Base-by-base conservation (phyloP, 345 rosid genomes). In the Corchorus olitorius region DNA sequence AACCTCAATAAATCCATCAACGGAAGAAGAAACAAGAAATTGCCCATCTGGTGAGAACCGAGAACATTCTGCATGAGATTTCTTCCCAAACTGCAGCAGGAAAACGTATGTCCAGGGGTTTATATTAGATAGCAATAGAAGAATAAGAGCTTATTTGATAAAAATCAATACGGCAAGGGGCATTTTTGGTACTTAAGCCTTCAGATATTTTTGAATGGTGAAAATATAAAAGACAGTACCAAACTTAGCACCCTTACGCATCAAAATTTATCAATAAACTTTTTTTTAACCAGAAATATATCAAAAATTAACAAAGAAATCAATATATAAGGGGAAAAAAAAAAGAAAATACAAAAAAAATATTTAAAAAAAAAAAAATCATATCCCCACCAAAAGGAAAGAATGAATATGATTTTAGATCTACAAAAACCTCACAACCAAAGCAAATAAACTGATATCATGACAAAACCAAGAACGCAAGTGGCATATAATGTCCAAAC, bases 1-100 rank as follows among this genome's bases (percentile, higher is more conserved):
- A 81, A 93, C 98, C 97, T 96, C 97, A 80, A 96, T 88, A 86
- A 94, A 93, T 58, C 99, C 99, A 86, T 96, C 99, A 74, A 96
- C 94, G 64, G 99, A 96, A 67, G 88, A 90, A 76, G 98, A 93
- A 74, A 90, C 97, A 74, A 96, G 98, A 82, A 92, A 96, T 79
- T 96, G 99, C 66, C 99, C 99, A 81, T 96, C 99, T 67, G 97
- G 97, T 63, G 99, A 96, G 82, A 96, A 93, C 75, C 90, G 83
- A 75, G 97, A 94, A 72, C 92, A 91, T 87, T 96, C 99, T n/a
- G 97, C 97, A 79, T 94, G 97, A 80, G 93, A 93, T 85, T 94
- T 96, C 65, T 92, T 84, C 73, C 97, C 99, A 87, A 96, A 96
- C 97, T 96, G 89, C 84, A 89, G 46, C 72, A 76, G 34, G 27